Conservation (phyloP, 2,329 filamentous ascomycete genomes). For the Exophiala viscosa region DNA sequence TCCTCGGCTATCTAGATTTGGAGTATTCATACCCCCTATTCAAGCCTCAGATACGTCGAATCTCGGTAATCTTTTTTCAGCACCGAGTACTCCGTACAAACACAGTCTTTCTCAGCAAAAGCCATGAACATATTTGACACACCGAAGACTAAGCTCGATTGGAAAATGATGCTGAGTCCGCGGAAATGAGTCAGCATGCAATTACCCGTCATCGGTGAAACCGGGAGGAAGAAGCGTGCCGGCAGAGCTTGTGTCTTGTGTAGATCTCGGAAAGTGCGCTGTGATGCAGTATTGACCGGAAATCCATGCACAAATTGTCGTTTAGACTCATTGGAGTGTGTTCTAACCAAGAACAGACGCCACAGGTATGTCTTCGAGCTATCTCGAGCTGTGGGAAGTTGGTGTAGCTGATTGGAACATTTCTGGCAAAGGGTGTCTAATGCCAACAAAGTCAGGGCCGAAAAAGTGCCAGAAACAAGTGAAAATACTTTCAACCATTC, state of each 20-base stretch:
- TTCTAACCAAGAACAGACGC: not conserved
- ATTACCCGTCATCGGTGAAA: not conserved
- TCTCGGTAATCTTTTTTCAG: not conserved
- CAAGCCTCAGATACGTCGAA: too few species aligned
- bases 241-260: slow-evolving; percentile 11
- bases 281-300: not conserved
- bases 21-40: too few species aligned
- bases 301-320: slow-evolving; percentile 5
- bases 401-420: not conserved
- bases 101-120: too few species aligned
- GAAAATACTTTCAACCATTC: too few species aligned
- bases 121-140: too few species aligned
- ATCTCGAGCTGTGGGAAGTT: not conserved
- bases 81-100: not conserved
- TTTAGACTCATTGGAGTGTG: slow-evolving; percentile 1
- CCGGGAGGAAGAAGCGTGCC: slow-evolving; percentile 4
- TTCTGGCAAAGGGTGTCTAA: not conserved
- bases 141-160: too few species aligned
- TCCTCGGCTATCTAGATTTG: not conserved
- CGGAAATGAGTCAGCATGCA: not conserved
- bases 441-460: not conserved
- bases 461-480: not conserved
- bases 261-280: slow-evolving; percentile 9
- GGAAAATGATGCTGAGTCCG: too few species aligned
- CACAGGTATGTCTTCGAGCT: slow-evolving; percentile 1